phyloP scores from a whole-genome alignment of 148 eudicot species.

The Polygonum maritimum region DNA sequence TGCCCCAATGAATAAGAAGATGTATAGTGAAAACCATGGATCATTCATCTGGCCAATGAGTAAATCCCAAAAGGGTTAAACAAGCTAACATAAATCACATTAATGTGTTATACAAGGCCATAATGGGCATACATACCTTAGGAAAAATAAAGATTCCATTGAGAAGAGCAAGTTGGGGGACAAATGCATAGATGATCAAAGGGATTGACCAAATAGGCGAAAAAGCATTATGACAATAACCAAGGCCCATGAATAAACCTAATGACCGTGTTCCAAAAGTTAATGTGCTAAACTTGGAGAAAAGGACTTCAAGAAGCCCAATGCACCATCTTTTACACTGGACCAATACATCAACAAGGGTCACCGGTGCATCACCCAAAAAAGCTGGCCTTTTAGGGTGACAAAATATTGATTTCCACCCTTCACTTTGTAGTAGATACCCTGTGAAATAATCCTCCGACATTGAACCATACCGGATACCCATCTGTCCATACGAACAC shows the following conservation, averaged over 20 bases:
- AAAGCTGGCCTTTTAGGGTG: slow-evolving; percentile 44
- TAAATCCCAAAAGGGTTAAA: neutral
- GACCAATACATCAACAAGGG: slow-evolving; percentile 29
- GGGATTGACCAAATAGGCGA: slow-evolving; percentile 42
- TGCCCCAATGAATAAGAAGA: slow-evolving; percentile 38
- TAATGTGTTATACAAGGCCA: too few species aligned
- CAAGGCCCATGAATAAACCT: slow-evolving; percentile 34
- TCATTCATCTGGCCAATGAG: neutral
- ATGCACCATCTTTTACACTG: slow-evolving; percentile 47
- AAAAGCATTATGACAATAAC: slow-evolving; percentile 26
- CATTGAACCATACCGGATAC: slow-evolving; percentile 57
- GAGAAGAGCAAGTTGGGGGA: slow-evolving; percentile 58
- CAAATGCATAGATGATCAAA: slow-evolving; percentile 36
- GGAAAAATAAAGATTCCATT: slow-evolving; percentile 44
- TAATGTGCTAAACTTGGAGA: slow-evolving; percentile 28
- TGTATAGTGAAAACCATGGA: slow-evolving; percentile 19
- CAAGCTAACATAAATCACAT: too few species aligned
- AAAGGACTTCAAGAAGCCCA: slow-evolving; percentile 49
- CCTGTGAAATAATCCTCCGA: slow-evolving; percentile 54
- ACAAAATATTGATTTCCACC: slow-evolving; percentile 50
- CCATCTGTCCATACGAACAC: slow-evolving; percentile 27
- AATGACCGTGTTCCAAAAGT: slow-evolving; percentile 29
- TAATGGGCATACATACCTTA: slow-evolving; percentile 22
- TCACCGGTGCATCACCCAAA: slow-evolving; percentile 44
- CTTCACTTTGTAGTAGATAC: slow-evolving; percentile 41